Percentiles rank a stretch among this genome's conserved stretches.
Evolutionary conservation across 768 basidiomycete species (phyloP).

Genomic region (Trametes meyenii): DNA sequence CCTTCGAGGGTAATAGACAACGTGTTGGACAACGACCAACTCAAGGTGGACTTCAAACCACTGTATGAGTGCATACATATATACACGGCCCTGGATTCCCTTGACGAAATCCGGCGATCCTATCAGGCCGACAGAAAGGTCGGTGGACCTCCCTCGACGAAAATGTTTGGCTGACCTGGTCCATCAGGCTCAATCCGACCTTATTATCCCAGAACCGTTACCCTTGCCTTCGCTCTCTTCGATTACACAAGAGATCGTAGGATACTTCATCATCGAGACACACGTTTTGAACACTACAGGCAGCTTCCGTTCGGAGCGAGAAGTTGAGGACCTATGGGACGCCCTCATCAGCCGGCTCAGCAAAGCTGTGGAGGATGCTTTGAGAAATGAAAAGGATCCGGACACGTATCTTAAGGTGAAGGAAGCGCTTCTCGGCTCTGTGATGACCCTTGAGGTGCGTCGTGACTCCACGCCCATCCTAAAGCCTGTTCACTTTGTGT

Average conservation of each 20-base stretch:
- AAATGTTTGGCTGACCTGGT: not conserved
- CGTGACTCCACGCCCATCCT: not conserved
- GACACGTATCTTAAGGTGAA: constrained; percentile 84
- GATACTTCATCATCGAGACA: constrained; percentile 96
- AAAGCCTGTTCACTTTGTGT: not conserved
- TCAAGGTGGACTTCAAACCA: constrained; percentile 92
- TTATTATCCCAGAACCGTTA: constrained; percentile 82
- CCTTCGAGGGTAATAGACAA: constrained; percentile 56
- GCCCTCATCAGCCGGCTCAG: constrained; percentile 75
- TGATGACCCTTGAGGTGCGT: constrained; percentile 88
- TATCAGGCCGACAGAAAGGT: constrained; percentile 99
- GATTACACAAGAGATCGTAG: constrained; percentile 92
- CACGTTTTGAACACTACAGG: constrained; percentile 89
- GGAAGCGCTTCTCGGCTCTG: constrained; percentile 80
- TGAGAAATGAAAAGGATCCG: constrained; percentile 75
- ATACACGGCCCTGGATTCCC: constrained; percentile 87
- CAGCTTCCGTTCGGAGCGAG: constrained; percentile 85
- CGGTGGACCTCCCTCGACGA: constrained; percentile 11
- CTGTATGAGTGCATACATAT: constrained; percentile 97
- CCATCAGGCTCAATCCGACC: constrained; percentile 88
- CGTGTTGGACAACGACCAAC: constrained; percentile 86
- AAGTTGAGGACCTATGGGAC: constrained; percentile 97
- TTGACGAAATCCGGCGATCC: constrained; percentile 85
- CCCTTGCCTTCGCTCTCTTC: constrained; percentile 65
- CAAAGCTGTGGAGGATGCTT: constrained; percentile 68